Base-by-base conservation (phyloP, 2,329 filamentous ascomycete species). In the Epichloe hybrida region DNA sequence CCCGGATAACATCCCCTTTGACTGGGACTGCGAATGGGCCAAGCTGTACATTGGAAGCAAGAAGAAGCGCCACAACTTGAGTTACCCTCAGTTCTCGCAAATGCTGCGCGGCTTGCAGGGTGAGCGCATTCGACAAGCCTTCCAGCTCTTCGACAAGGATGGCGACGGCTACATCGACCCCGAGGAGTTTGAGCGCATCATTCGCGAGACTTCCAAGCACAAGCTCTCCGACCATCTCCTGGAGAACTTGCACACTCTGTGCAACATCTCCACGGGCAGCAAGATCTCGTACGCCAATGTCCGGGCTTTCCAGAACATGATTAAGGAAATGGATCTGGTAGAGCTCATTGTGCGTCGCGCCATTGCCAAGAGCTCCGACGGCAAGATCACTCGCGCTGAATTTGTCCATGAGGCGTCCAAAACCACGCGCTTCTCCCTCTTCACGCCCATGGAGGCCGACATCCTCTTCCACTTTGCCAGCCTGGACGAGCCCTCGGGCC, bases 281-380 rank as follows among this genome's bases (percentile, higher is more conserved):
- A 95, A 94, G 72, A 93, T 98, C 59, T 96, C 90, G 6, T 98
- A 98, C 65, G 89, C 93, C 66, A 96, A 95, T 64, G 93, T 98
- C 35, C 83, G 93, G 58, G 93, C 93, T 38, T 98, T 98, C 73
- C 90, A 95, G 73, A 98, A 98, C 66, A 84, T 98, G 69, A 91
- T 98, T 60, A 84, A 86, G 62, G 90, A 97, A 70, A 96, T 98
- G 88, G 93, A 98, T 62, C 78, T 97, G 61, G 88, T 97, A 47
- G 93, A 98, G 72, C 74, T 95, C 58, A 89, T 98, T 63, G 80
- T 98, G 57, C 83, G 88, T 58, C 88, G 88, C 62, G 93, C 93
- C 38, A 86, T 88, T 56, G 72, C 75, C 59, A 89, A 90, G 72
- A 94, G 87, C 66, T 59, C 72, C 11, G 93, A 98, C 66, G 88